Evolutionary conservation across 257 asterid genomes (phyloP), one percentile per base, ranked within the genome.

Genomic region (Primulina huaijiensis): DNA sequence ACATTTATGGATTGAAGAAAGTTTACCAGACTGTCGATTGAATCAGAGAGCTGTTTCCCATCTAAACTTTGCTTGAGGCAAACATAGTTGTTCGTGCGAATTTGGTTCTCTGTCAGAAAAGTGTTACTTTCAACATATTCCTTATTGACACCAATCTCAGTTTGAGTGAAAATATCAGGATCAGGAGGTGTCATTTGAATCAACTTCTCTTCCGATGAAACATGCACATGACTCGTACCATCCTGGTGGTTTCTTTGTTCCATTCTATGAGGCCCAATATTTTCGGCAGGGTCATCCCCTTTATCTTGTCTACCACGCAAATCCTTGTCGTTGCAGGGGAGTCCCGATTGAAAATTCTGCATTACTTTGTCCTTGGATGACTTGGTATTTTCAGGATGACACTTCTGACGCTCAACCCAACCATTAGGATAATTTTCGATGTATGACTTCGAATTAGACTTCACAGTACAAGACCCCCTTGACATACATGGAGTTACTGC

Each of bases 111-210:
- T 21, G 72, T 52, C 23, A 61, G 74, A 66, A 12, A 38, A 69
- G 20, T 23, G n/a, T 17, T 70, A 50, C 50, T 67, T 68, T 76
- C 80, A 58, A 21, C 20, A 68, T 67, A 30, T 77, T 25, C 75
- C n/a, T 72, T 64, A 43, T 20, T 38, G 30, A 23, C 29, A 64
- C 40, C 65, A 40, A 30, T 9, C 17, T 71, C 80, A 33, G 73
- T 56, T 65, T 82, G 80, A 50, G 67, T 37, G 30, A 81, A 64
- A 34, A 82, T 74, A 64, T 74, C 80, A 37, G 86, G 68, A 78
- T 85, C 87, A 4, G 92, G 95, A 43, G 95, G 96, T 17, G 96
- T 88, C 35, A 70, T 79, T 82, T 83, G 95, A 29, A 77, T 37
- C 37, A 50, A 60, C 58, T 79, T 91, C 72, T 82, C 81, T 55